These are phyloP conservation scores for Pseudopithomyces maydicus DNA, from an alignment of 2,329 filamentous ascomycete genomes.

Conservation along the genomic window DNA sequence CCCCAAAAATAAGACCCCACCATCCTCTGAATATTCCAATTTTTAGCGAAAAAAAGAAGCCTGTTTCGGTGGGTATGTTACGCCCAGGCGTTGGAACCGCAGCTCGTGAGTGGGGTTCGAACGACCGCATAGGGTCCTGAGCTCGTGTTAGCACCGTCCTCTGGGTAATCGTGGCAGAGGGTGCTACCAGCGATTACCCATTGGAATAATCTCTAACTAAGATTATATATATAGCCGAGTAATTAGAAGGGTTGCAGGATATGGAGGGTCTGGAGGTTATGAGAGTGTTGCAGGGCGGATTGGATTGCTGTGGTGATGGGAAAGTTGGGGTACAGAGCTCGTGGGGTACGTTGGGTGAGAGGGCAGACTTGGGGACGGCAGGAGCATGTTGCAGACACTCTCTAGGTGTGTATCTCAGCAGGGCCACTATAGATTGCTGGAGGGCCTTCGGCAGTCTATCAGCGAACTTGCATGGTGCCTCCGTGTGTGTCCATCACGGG, in stretches of 20 bases:
- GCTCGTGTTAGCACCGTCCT: no score
- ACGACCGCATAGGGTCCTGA: background rate
- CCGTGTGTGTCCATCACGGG: no score
- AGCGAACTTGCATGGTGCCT: no score
- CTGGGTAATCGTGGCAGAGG: no score
- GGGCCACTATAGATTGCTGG: no score
- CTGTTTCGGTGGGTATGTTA: constrained; percentile 7
- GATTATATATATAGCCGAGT: background rate
- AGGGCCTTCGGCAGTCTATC: no score
- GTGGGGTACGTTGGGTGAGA: background rate
- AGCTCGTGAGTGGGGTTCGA: background rate
- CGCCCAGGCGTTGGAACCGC: constrained; percentile 1
- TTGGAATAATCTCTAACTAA: background rate
- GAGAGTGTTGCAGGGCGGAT: background rate
- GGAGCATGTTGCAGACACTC: no score
- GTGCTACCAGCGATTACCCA: background rate
- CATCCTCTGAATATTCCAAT: background rate
- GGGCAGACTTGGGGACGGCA: no score
- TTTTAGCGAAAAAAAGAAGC: background rate
- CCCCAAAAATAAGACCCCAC: background rate
- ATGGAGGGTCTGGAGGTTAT: background rate
- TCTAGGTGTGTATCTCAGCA: no score
- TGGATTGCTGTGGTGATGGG: background rate
- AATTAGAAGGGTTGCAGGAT: background rate
- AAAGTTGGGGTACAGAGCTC: no score